Conservation (phyloP, 2,329 filamentous ascomycete species). For the Lecanicillium sp. region DNA sequence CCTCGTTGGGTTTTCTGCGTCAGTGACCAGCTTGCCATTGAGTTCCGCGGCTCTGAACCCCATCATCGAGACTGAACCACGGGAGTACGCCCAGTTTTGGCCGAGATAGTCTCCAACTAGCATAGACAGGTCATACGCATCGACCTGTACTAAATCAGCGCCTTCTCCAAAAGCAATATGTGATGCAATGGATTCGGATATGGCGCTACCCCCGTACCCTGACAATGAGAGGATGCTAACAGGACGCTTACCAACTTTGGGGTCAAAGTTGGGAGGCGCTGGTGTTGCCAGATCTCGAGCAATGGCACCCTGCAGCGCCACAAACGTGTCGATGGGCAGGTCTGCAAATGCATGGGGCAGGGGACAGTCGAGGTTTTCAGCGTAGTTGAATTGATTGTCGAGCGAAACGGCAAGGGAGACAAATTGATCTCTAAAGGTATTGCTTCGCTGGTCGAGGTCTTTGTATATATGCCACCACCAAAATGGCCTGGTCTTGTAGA, state of each 20-base stretch:
- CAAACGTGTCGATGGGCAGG: slow-evolving; percentile 24
- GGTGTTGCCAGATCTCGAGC: slow-evolving; percentile 20
- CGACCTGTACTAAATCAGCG: slow-evolving; percentile 61
- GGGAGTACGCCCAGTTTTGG: slow-evolving; percentile 43
- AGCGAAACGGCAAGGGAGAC: slow-evolving; percentile 18
- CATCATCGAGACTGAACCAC: slow-evolving; percentile 44
- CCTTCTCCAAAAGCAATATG: slow-evolving; percentile 52
- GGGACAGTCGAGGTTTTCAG: slow-evolving; percentile 23
- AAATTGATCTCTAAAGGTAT: slow-evolving; percentile 22
- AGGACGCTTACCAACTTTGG: slow-evolving; percentile 27
- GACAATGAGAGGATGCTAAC: slow-evolving; percentile 29
- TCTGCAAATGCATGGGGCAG: slow-evolving; percentile 27
- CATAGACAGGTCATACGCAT: slow-evolving; percentile 62
- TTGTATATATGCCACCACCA: slow-evolving; percentile 34
- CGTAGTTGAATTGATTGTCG: slow-evolving; percentile 20
- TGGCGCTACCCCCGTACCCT: slow-evolving; percentile 29
- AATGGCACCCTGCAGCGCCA: slow-evolving; percentile 20
- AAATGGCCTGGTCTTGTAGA: slow-evolving; percentile 25
- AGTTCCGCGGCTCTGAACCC: slow-evolving; percentile 49
- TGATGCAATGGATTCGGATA: slow-evolving; percentile 46
- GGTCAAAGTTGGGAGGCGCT: slow-evolving; percentile 21
- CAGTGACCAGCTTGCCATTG: slow-evolving; percentile 44
- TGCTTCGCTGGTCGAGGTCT: slow-evolving; percentile 21
- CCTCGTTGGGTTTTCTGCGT: slow-evolving; percentile 28
- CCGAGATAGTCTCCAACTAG: slow-evolving; percentile 64